Evolutionary conservation across 192 early-diverging fungal species (phyloP).

Genomic region (Dispira simplex): DNA sequence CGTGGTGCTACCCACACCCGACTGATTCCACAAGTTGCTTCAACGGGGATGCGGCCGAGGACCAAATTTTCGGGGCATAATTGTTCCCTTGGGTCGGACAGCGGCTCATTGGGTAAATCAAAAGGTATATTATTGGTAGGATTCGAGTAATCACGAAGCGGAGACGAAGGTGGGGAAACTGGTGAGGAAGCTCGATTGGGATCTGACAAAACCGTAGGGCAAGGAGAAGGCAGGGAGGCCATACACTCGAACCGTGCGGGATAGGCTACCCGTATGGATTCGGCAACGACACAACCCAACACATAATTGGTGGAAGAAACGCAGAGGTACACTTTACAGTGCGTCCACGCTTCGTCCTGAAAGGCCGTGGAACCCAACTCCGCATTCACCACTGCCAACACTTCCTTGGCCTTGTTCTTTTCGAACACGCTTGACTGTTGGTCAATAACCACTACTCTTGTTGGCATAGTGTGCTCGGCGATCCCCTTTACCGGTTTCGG

Average conservation of each 20-base stretch:
- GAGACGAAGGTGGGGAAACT: too few species aligned
- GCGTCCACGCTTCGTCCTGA: not conserved
- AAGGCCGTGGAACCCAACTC: not conserved
- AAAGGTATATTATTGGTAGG: too few species aligned
- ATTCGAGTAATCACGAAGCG: too few species aligned
- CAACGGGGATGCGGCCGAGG: slow-evolving; percentile 10
- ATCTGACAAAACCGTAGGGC: too few species aligned
- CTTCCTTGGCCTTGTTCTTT: slow-evolving; percentile 6
- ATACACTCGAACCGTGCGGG: not conserved
- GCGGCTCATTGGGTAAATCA: too few species aligned
- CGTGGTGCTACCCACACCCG: slow-evolving; percentile 33
- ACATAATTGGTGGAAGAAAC: slow-evolving; percentile 16
- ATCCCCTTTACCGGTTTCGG: not conserved
- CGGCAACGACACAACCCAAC: slow-evolving; percentile 29
- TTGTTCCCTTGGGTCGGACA: too few species aligned
- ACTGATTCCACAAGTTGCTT: slow-evolving; percentile 30
- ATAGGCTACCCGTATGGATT: slow-evolving; percentile 16
- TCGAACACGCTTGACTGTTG: not conserved
- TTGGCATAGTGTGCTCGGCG: not conserved
- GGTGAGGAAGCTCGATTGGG: too few species aligned
- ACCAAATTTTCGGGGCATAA: too few species aligned
- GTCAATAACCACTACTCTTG: not conserved
- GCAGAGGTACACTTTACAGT: slow-evolving; percentile 27
- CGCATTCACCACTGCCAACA: not conserved
- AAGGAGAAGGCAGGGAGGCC: too few species aligned